Conservation (phyloP, 805 yeast genomes). For the Brettanomyces nanus region DNA sequence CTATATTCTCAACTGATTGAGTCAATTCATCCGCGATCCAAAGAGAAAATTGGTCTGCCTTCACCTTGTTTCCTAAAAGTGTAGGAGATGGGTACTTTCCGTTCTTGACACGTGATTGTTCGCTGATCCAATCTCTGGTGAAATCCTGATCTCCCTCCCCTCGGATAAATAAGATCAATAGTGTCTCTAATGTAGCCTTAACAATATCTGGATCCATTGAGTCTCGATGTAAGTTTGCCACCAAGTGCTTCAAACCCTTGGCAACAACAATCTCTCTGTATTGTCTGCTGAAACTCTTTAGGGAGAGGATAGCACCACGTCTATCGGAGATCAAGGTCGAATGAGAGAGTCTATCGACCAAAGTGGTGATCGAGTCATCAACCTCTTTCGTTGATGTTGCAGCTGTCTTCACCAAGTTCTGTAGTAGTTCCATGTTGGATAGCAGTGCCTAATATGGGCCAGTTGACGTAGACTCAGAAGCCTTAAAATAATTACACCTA, state of each 20-base stretch:
- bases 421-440: slow-evolving; percentile 29
- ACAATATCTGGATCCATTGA: slow-evolving; percentile 57
- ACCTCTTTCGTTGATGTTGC: slow-evolving; percentile 30
- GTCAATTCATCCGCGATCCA: slow-evolving; percentile 95
- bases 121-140: slow-evolving; percentile 63
- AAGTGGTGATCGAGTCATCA: slow-evolving; percentile 79
- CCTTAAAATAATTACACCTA: too few relatives aligned
- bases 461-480: too few relatives aligned
- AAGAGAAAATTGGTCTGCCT: slow-evolving; percentile 76
- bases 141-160: slow-evolving; percentile 51
- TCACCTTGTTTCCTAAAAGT: slow-evolving; percentile 41
- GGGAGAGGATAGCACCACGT: slow-evolving; percentile 81
- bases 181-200: slow-evolving; percentile 77
- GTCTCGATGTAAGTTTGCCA: slow-evolving; percentile 59
- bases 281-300: slow-evolving; percentile 82
- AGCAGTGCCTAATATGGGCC: too few relatives aligned
- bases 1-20: slow-evolving; percentile 44
- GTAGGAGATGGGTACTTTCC: slow-evolving; percentile 77
- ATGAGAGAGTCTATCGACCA: slow-evolving; percentile 81
- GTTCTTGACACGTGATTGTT: slow-evolving; percentile 63
- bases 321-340: slow-evolving; percentile 78
- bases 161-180: slow-evolving; percentile 71
- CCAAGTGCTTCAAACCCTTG: slow-evolving; percentile 68
- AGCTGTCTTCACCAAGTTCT: slow-evolving; percentile 27
- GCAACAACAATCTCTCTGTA: slow-evolving; percentile 88